Base-by-base conservation (phyloP, 805 yeast genomes). In the Candida saitoana region DNA sequence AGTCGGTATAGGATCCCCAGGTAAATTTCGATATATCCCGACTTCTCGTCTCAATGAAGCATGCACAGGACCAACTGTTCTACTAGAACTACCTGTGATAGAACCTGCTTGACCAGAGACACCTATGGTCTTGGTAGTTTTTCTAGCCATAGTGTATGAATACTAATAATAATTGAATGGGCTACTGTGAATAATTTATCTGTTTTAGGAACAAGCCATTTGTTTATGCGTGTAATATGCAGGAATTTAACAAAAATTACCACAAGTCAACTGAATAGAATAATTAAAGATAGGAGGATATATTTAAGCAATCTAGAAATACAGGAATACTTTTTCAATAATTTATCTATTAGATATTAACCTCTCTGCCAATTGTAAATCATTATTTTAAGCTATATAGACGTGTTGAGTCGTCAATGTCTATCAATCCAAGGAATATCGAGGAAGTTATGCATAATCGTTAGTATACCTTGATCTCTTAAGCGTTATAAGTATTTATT, bases 1-100 rank as follows among this genome's bases (percentile, higher is more conserved):
- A 6, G 50, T 45, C 4, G 42, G 71, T 18, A 42, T 25, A 17
- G 81, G 79, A 49, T 77, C 82, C 0, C 83, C 82, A 1, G 83
- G 83, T 43, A 67, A 68, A 42, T 76, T 77, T 53, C 74, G 62
- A 50, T 60, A 53, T 18, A 71, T 54, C 8, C 77, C 80, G 15
- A 67, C 54, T 39, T 41, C 58, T 34, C 20, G 48, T 14, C 38
- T 22, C 16, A 29, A 29, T 9, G 32, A 6, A 29, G 32, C 32
- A 14, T 29, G 32, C 5, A 29, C 16, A 29, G 32, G 32, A 14
- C 32, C 32, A 9, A 29, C 16, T 9, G n/a, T 9, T 14, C 32
- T 9, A 29, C 16, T 29, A 6, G 32, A 11, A 29, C 12, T 29
- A 29, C 16, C 16, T 14, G 16, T 12, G n/a, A 14, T 14, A 6